A percentile compares a stretch with the other conserved stretches of the same genome.
phyloP scores from a whole-genome alignment of 2,329 filamentous ascomycete genomes.

The Hymenoscyphus infarciens region DNA sequence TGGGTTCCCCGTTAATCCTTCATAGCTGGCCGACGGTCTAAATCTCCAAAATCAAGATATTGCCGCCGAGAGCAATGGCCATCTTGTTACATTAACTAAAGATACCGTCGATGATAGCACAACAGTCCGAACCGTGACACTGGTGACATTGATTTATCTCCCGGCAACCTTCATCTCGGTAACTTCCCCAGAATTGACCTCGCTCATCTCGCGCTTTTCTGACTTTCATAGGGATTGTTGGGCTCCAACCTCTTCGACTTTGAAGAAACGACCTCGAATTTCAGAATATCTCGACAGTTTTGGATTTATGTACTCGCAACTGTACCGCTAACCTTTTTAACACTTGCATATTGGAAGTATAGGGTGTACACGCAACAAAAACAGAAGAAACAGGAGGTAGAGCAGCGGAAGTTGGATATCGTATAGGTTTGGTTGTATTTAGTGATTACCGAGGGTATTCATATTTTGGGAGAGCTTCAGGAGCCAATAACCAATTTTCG shows the following conservation, averaged over 20 bases:
- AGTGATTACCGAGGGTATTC: too few relatives aligned
- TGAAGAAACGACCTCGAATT: constrained; percentile 22
- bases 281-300: constrained; percentile 27
- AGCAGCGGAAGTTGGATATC: too few relatives aligned
- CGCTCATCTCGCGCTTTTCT: neutral
- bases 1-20: neutral
- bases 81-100: constrained; percentile 28
- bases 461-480: too few relatives aligned
- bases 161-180: constrained; percentile 32
- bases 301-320: constrained; percentile 35
- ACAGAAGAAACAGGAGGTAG: too few relatives aligned
- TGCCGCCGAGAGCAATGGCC: constrained; percentile 14
- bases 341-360: too few relatives aligned
- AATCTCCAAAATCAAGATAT: constrained; percentile 18
- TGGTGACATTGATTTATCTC: constrained; percentile 35
- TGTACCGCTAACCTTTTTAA: constrained; percentile 19
- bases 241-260: constrained; percentile 37
- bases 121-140: constrained; percentile 32
- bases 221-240: constrained; percentile 22
- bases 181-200: neutral
- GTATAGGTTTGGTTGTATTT: too few relatives aligned
- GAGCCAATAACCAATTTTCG: too few relatives aligned
- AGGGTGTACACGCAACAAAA: too few relatives aligned
- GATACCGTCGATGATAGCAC: constrained; percentile 32
- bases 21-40: constrained; percentile 12